Percentiles rank a stretch among this genome's conserved stretches.
phyloP scores from a whole-genome alignment of 2,329 filamentous ascomycete species.

The Diaporthe batatas region DNA sequence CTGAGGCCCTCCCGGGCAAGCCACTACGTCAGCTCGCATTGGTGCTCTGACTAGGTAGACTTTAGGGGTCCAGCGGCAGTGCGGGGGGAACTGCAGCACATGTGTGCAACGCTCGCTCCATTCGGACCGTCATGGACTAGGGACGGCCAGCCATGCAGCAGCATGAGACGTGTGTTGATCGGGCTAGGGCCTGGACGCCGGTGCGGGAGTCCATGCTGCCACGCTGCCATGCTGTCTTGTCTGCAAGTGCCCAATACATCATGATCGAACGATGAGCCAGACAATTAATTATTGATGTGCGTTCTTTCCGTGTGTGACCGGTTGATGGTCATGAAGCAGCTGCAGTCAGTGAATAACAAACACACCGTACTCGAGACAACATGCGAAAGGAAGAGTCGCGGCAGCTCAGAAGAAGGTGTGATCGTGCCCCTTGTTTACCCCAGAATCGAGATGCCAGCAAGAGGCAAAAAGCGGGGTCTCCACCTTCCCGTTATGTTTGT shows the following conservation, averaged over 20 bases:
- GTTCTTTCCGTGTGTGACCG: not conserved
- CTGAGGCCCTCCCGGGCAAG: not conserved
- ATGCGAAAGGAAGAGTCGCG: conserved; percentile 10
- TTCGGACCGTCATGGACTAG: conserved; percentile 7
- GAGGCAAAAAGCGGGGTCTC: conserved; percentile 33
- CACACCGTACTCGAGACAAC: not conserved
- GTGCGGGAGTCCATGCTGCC: not conserved
- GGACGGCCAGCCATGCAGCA: conserved; percentile 3
- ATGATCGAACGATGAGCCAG: not conserved
- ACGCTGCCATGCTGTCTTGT: too few species aligned
- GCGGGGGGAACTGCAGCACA: conserved; percentile 15
- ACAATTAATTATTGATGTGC: not conserved
- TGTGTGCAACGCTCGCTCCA: not conserved
- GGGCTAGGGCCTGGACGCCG: not conserved
- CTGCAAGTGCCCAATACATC: not conserved
- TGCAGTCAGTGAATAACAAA: not conserved
- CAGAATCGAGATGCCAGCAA: conserved; percentile 20
- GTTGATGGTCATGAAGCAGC: too few species aligned
- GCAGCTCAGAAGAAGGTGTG: not conserved
- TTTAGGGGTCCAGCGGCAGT: conserved; percentile 29
- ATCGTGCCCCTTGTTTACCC: conserved; percentile 5
- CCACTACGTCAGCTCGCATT: conserved; percentile 28
- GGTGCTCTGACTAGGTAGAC: conserved; percentile 1
- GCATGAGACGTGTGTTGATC: conserved; percentile 6
- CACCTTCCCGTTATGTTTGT: conserved; percentile 1